Base-by-base conservation (phyloP, 345 rosid genomes). In the Eucalyptus coolabah region DNA sequence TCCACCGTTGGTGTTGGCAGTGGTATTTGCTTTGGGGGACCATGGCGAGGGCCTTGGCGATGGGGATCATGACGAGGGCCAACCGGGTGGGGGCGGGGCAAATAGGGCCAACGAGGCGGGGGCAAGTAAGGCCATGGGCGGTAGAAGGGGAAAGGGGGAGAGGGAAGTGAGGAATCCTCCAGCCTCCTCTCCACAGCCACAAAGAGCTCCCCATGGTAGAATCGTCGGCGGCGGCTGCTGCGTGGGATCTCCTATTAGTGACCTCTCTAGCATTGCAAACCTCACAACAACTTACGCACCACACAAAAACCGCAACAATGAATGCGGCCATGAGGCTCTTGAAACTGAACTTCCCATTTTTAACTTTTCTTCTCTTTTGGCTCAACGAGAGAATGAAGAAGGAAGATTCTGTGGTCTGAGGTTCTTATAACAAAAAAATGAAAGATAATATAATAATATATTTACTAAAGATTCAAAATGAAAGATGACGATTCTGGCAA, bases 221-320 rank as follows among this genome's bases (percentile, higher is more conserved):
- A 72, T 11, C 9, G 4, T 0, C 12, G 6, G 3, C 2, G 15
- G 45, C 15, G 1, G 45, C 15, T 19, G 45, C 45, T 37, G 14
- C 9, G 0, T 15, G 4, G 15, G 28, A 72, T 37, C 82, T 37
- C 45, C 15, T 0, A 10, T 5, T 1, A 72, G 28, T 72, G 2
- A 37, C 26, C 40, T 72, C 28, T 72, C 82, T 72, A 37, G 45
- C 45, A 72, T 10, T 72, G 82, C 82, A 19, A 72, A 72, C 45
- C 26, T 72, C 82, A 72, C 45, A 72, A 72, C 5, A 72, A 37
- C 82, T 11, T 37, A 72, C 0, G 82, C 28, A 19, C 82, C 82
- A 72, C 45, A 37, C 45, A 2, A 72, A 11, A 37, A 19, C 0
- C 28, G 28, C 82, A 37, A 72, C 14, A 23, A 2, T 2, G 0